Evolutionary conservation across 139 green algal species (phyloP).

Genomic region (Chara braunii): DNA sequence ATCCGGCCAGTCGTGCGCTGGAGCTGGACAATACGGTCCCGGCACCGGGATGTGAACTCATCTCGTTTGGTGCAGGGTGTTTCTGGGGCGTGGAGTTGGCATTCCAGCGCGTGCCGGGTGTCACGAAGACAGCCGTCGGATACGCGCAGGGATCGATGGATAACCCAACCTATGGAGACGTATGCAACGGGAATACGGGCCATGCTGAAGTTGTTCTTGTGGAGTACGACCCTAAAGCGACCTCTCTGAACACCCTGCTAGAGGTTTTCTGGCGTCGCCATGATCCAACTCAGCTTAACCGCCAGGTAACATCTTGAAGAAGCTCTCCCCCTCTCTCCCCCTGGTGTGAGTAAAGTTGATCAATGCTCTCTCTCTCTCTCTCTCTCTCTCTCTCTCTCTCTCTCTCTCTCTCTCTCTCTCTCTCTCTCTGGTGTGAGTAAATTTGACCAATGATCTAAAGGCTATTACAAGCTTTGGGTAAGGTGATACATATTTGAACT

Average conservation of each 20-base stretch:
- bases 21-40: conserved; percentile 13
- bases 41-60: conserved; percentile 25
- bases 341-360: too few species aligned
- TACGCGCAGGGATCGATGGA: conserved; percentile 26
- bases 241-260: conserved; percentile 57
- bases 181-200: conserved; percentile 54
- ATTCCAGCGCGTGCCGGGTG: conserved; percentile 58
- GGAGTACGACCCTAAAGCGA: conserved; percentile 52
- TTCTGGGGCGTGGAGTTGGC: conserved; percentile 60
- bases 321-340: too few species aligned
- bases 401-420: too few species aligned
- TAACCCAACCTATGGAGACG: conserved; percentile 35
- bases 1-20: not conserved
- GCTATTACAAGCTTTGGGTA: too few species aligned
- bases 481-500: too few species aligned
- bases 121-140: conserved; percentile 51
- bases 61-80: conserved; percentile 54
- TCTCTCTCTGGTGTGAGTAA: too few species aligned
- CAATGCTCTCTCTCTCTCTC: too few species aligned
- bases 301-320: too few species aligned
- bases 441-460: too few species aligned
- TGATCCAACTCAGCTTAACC: conserved; percentile 68
- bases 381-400: too few species aligned
- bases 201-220: conserved; percentile 75
- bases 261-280: conserved; percentile 61